A percentile compares a stretch with the other conserved stretches of the same genome.
Evolutionary conservation across 371 early-diverging fungal species (phyloP).

Genomic region (Funneliformis caledonium): DNA sequence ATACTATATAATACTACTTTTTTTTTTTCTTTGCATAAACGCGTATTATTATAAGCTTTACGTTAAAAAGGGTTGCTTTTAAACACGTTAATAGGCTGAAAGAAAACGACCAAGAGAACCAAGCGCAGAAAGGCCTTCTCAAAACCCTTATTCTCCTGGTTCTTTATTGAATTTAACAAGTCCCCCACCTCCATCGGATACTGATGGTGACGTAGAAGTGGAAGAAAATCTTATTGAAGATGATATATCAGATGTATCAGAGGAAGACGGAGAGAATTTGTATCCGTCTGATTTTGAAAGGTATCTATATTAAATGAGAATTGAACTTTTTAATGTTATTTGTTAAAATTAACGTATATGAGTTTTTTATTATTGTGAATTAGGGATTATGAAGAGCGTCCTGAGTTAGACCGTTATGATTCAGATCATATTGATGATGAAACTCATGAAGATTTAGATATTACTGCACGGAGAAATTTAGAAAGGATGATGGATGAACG

Average conservation of each 20-base stretch:
- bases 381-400: conserved; percentile 81
- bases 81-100: neutral
- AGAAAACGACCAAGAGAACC: conserved; percentile 23
- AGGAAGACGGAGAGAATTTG: conserved; percentile 86
- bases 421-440: conserved; percentile 75
- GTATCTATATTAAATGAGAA: neutral
- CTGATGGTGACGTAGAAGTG: neutral
- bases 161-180: neutral
- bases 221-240: conserved; percentile 38
- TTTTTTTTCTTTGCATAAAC: neutral
- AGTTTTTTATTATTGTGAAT: neutral
- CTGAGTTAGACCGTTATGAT: conserved; percentile 82
- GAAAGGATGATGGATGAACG: conserved; percentile 83
- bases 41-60: neutral
- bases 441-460: conserved; percentile 73
- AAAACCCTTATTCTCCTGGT: neutral
- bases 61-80: neutral
- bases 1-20: too few relatives aligned
- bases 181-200: neutral
- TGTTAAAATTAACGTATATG: neutral
- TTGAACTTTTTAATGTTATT: neutral
- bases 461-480: conserved; percentile 71
- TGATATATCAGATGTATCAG: conserved; percentile 51
- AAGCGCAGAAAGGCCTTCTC: neutral
- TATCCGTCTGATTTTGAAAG: conserved; percentile 62